phyloP scores from a whole-genome alignment of 129 eudicot genomes.

The Pittosporum tobira region DNA sequence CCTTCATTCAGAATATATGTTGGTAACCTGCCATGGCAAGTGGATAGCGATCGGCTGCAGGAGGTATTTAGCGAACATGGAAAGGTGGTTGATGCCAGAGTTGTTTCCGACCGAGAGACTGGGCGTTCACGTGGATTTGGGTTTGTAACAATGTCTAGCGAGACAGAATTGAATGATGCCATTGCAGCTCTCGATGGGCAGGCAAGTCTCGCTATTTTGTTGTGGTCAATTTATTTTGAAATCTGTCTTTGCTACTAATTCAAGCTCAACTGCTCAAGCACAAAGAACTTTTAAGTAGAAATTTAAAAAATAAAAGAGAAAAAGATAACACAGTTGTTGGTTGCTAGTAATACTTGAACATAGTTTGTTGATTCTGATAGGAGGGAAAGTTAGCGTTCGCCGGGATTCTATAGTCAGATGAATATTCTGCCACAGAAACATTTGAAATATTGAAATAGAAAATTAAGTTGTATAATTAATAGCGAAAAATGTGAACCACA shows the following conservation, averaged over 20 bases:
- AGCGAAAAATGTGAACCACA: background rate
- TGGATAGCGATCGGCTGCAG: slow-evolving; percentile 38
- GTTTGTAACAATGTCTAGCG: slow-evolving; percentile 51
- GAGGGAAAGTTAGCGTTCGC: too few species aligned
- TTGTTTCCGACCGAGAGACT: slow-evolving; percentile 49
- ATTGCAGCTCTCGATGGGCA: slow-evolving; percentile 63
- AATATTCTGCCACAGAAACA: too few species aligned
- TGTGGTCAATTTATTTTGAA: background rate
- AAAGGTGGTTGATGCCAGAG: slow-evolving; percentile 45
- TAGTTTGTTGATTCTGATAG: slow-evolving; percentile 10
- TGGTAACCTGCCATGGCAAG: slow-evolving; percentile 61
- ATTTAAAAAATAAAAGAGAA: too few species aligned
- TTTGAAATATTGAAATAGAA: too few species aligned
- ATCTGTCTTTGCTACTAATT: background rate
- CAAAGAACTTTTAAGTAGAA: too few species aligned
- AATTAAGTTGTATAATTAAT: too few species aligned
- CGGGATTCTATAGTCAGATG: too few species aligned
- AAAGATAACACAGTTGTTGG: too few species aligned
- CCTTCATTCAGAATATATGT: slow-evolving; percentile 42
- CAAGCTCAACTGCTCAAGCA: background rate
- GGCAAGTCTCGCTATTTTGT: too few species aligned
- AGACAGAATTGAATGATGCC: slow-evolving; percentile 53
- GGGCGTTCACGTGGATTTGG: slow-evolving; percentile 72
- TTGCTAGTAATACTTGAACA: too few species aligned
- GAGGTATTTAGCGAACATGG: slow-evolving; percentile 51